A percentile compares a stretch with the other conserved stretches of the same genome.
Evolutionary conservation across 75 land plant species (phyloP).

Genomic region (Selaginella moellendorffii): DNA sequence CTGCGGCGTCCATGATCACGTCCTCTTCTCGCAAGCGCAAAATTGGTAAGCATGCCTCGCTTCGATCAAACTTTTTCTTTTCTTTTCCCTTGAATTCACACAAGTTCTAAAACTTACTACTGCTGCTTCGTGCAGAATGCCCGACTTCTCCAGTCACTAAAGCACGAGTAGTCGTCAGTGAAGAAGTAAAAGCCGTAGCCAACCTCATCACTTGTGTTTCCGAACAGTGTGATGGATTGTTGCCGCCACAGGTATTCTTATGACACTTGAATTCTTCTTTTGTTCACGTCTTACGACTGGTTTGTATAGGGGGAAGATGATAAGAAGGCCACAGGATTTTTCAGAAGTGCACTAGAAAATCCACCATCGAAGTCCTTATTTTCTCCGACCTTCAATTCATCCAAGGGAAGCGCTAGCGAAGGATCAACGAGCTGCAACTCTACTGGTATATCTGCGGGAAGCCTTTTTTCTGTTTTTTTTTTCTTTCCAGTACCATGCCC

Average conservation of each 20-base stretch:
- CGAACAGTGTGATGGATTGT: not conserved
- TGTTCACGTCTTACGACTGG: too few species aligned
- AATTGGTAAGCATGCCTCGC: not conserved
- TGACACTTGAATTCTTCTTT: too few species aligned
- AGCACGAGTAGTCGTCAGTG: not conserved
- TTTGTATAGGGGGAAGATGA: not conserved
- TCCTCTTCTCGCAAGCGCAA: not conserved
- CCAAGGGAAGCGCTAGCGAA: not conserved
- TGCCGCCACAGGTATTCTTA: not conserved
- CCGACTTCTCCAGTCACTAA: not conserved
- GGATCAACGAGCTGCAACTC: not conserved
- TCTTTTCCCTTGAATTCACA: too few species aligned
- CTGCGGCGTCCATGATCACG: not conserved
- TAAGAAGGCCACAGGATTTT: not conserved
- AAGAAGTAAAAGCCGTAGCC: not conserved
- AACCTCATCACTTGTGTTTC: not conserved
- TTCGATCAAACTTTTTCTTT: too few species aligned
- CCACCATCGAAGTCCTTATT: not conserved
- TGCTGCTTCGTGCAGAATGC: not conserved
- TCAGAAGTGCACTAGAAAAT: not conserved
- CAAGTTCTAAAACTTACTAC: too few species aligned
- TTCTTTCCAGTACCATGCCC: too few species aligned
- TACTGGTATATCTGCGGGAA: too few species aligned
- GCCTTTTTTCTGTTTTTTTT: too few species aligned
- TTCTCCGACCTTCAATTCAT: not conserved